A percentile compares a stretch with the other conserved stretches of the same genome.
These are phyloP conservation scores for Pilaira anomala DNA, from an alignment of 192 early-diverging fungal species.

Conservation along the genomic window DNA sequence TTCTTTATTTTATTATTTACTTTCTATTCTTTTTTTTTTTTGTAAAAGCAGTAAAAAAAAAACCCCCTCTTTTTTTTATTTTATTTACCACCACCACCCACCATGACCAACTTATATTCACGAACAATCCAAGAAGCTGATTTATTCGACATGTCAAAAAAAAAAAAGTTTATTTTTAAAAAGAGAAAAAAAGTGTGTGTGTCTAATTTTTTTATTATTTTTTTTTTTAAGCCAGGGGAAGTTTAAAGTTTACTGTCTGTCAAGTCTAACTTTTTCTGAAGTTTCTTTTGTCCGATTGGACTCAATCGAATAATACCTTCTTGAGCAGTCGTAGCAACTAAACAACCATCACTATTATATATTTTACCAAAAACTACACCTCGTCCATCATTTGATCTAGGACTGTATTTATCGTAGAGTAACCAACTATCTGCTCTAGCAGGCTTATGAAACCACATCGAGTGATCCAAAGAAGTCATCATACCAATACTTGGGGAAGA, in stretches of 20 bases:
- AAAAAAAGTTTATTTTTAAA: too few relatives aligned
- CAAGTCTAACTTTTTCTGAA: not conserved
- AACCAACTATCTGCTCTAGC: conserved; percentile 88
- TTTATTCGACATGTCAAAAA: conserved; percentile 12
- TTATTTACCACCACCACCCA: conserved; percentile 71
- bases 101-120: conserved; percentile 77
- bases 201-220: too few relatives aligned
- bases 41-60: too few relatives aligned
- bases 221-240: too few relatives aligned
- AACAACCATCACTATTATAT: conserved; percentile 67
- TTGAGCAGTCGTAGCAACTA: conserved; percentile 80
- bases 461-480: conserved; percentile 68
- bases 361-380: conserved; percentile 78
- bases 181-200: too few relatives aligned
- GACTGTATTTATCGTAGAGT: conserved; percentile 75
- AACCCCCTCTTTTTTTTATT: not conserved
- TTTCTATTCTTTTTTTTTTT: not conserved
- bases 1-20: not conserved
- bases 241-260: not conserved
- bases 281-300: not conserved
- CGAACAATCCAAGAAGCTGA: conserved; percentile 37
- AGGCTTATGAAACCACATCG: conserved; percentile 85
- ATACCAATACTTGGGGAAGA: conserved; percentile 34
- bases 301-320: conserved; percentile 74
- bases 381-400: conserved; percentile 64